Percentiles rank a stretch among this genome's conserved stretches.
Evolutionary conservation across 306 rosid species (phyloP).

Genomic region (Bauhinia variegata): DNA sequence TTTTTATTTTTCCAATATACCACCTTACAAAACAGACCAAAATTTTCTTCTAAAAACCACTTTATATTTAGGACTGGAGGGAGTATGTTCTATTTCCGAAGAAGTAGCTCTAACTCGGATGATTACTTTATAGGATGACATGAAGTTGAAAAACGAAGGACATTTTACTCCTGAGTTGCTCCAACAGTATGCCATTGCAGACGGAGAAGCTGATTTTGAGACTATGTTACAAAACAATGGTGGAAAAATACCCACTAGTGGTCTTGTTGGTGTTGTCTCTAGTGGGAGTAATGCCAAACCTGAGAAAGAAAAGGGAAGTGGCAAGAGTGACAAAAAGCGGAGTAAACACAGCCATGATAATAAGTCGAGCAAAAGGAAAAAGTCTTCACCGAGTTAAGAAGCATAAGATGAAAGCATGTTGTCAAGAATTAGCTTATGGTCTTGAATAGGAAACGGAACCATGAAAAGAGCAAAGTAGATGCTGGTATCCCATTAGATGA

Average conservation of each 20-base stretch:
- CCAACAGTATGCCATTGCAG: constrained; percentile 64
- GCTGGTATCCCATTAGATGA: background rate
- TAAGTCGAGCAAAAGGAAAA: constrained; percentile 60
- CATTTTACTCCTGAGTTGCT: constrained; percentile 54
- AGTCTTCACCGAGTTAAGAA: constrained; percentile 30
- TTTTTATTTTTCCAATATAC: too few species aligned
- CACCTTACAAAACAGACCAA: too few species aligned
- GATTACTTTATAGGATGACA: constrained; percentile 51
- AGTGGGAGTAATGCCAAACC: constrained; percentile 37
- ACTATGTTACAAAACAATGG: constrained; percentile 50
- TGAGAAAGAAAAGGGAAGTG: constrained; percentile 48
- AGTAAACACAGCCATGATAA: constrained; percentile 41
- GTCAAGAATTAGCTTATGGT: background rate
- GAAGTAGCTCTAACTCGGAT: constrained; percentile 28
- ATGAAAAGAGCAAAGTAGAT: constrained; percentile 1
- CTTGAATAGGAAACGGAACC: constrained; percentile 10
- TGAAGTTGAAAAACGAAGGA: constrained; percentile 55
- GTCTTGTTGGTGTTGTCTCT: constrained; percentile 68
- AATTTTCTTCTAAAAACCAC: too few species aligned
- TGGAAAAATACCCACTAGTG: constrained; percentile 61
- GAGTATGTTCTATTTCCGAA: too few species aligned
- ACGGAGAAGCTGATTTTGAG: constrained; percentile 53
- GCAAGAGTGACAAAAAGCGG: constrained; percentile 54
- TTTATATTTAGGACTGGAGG: too few species aligned
- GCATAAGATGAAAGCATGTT: background rate